Base-by-base conservation (phyloP, 169 alveolate species). In the Cyclospora cayetanensis region DNA sequence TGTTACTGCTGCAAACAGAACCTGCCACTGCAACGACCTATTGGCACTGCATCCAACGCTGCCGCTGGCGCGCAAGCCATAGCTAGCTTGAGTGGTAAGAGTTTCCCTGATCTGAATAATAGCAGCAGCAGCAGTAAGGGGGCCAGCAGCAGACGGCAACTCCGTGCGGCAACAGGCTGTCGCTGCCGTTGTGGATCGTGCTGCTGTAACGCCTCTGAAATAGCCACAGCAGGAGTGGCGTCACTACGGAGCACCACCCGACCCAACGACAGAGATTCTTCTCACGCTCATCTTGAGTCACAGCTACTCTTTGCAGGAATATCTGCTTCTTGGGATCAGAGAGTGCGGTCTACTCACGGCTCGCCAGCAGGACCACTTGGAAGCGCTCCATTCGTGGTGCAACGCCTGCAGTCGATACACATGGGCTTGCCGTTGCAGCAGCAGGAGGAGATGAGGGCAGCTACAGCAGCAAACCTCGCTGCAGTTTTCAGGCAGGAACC, bases 401-500 rank as follows among this genome's bases (percentile, higher is more conserved):
- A 60, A 72, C 91, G 55, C 34, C n/a, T 66, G 29, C 29, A 68
- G 0, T 25, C 82, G 0, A 25, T 66, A 35, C 91, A 66, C 91
- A 53, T 43, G 72, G 84, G 91, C n/a, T 72, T 85, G 27, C 91
- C 82, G 3, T 50, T 46, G 31, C 46, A 60, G 50, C 82, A 46
- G 42, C 85, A 46, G 68, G 68, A 60, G n/a, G 68, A 85, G 84
- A 43, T 65, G 35, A 82, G 46, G 52, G 84, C 82, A 42, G 29
- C 22, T 0, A 50, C 76, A 65, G 72, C n/a, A 52, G 42, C 43
- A 42, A 9, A 18, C 20, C 68, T 85, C n/a, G 91, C 91, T 1
- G 42, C 84, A 39, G 1, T 72, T 27, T 35, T 65, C n/a, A 41
- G 68, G 52, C 41, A 66, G n/a, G 52, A 68, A 25, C 80, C 80